Conservation (phyloP, 2,329 filamentous ascomycete species). For the Cladophialophora chaetospira region DNA sequence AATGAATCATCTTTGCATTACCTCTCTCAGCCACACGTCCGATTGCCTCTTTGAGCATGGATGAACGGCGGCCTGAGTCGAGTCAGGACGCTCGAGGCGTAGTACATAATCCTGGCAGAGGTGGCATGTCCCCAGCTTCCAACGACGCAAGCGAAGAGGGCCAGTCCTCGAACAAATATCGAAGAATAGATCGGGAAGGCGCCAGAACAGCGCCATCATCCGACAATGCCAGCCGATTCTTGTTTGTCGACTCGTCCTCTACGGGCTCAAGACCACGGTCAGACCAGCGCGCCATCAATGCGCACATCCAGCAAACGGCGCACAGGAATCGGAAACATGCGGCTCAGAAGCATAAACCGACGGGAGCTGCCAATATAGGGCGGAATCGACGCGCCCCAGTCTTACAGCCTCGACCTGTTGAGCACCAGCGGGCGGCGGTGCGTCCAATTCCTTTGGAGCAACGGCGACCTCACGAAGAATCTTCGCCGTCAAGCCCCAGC, state of each 20-base stretch:
- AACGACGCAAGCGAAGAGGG: constrained; percentile 5
- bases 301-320: constrained; percentile 21
- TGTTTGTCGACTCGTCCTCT: constrained; percentile 23
- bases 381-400: constrained; percentile 10
- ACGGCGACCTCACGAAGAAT: neutral
- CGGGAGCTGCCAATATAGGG: constrained; percentile 15
- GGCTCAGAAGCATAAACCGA: constrained; percentile 10
- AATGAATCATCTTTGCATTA: constrained; percentile 17
- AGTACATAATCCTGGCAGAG: constrained; percentile 3
- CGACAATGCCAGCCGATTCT: constrained; percentile 15
- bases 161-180: constrained; percentile 16
- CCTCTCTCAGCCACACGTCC: neutral
- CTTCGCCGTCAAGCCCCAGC: neutral
- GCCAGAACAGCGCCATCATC: constrained; percentile 7
- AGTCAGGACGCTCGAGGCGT: neutral
- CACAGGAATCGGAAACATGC: constrained; percentile 16
- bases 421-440: neutral
- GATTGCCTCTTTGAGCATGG: constrained; percentile 22
- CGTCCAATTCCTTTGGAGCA: neutral
- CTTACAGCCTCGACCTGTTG: constrained; percentile 18
- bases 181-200: constrained; percentile 15
- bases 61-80: constrained; percentile 9
- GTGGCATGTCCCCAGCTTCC: neutral
- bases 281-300: constrained; percentile 22
- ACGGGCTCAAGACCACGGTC: constrained; percentile 17